phyloP scores from a whole-genome alignment of 2,329 filamentous ascomycete genomes.

The Pseudogymnoascus sp. region DNA sequence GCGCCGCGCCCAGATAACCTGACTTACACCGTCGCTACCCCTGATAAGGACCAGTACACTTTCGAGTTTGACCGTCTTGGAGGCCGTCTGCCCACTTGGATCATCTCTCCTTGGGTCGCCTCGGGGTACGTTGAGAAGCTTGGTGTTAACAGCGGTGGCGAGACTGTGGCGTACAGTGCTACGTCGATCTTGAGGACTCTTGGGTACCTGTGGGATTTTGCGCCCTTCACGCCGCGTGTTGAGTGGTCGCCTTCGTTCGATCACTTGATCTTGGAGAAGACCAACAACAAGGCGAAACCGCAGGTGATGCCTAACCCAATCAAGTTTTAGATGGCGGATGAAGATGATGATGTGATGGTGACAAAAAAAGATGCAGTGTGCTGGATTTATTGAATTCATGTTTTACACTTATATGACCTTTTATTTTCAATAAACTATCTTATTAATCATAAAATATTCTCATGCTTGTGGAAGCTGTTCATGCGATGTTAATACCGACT shows the following conservation, averaged over 20 bases:
- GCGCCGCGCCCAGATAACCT: slow-evolving; percentile 30
- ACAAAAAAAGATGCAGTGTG: not conserved
- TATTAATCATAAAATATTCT: not conserved
- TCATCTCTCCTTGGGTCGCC: slow-evolving; percentile 40
- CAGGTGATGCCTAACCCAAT: not conserved
- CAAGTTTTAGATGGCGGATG: not conserved
- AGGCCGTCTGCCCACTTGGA: slow-evolving; percentile 36
- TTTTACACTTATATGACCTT: not conserved
- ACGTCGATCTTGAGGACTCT: slow-evolving; percentile 36
- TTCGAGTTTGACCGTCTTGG: slow-evolving; percentile 37
- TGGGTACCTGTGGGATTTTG: slow-evolving; percentile 33
- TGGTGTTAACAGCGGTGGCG: slow-evolving; percentile 31
- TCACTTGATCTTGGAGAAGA: slow-evolving; percentile 4
- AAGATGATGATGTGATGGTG: not conserved
- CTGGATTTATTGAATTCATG: not conserved
- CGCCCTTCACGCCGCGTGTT: slow-evolving; percentile 10
- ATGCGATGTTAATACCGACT: not conserved
- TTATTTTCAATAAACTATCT: not conserved
- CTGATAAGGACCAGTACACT: slow-evolving; percentile 31
- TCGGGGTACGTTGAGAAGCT: slow-evolving; percentile 36
- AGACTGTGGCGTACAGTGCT: slow-evolving; percentile 30
- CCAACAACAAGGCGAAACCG: not conserved
- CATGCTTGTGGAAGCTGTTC: not conserved
- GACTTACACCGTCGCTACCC: slow-evolving; percentile 31
- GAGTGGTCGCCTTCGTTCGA: slow-evolving; percentile 11